A percentile compares a stretch with the other conserved stretches of the same genome.
Conservation (phyloP, 768 basidiomycete species). For the Lanmaoa pseudosensibilis region DNA sequence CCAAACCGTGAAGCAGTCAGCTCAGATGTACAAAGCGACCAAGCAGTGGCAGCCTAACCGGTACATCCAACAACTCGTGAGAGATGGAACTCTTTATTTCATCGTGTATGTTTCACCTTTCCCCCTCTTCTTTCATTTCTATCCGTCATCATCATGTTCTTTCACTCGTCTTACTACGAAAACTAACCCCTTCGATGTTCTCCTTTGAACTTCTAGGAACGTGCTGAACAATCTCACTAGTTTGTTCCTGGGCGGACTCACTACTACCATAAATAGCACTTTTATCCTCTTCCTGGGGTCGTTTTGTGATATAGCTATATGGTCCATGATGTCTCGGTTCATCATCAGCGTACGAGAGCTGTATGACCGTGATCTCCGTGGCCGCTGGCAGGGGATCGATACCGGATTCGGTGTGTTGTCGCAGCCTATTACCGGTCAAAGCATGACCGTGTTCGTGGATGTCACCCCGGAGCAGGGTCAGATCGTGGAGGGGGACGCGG, state of each 20-base stretch:
- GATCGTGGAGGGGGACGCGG: not conserved
- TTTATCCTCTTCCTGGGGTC: not conserved
- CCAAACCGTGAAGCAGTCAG: too few relatives aligned
- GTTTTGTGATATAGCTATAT: not conserved
- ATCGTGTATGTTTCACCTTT: not conserved
- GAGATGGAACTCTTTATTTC: not conserved
- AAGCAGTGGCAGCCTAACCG: too few relatives aligned
- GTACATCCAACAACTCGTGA: too few relatives aligned
- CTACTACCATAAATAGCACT: not conserved
- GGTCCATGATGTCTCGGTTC: not conserved
- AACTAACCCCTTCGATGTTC: not conserved
- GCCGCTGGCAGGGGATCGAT: not conserved
- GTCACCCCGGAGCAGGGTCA: not conserved
- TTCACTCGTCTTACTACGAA: not conserved
- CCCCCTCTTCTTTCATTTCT: not conserved
- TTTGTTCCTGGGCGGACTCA: not conserved
- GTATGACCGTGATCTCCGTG: not conserved
- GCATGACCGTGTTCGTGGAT: not conserved
- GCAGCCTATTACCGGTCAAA: not conserved
- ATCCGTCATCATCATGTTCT: not conserved
- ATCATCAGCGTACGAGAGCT: constrained; percentile 1
- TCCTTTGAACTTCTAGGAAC: not conserved
- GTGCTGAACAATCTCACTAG: not conserved
- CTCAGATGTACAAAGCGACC: too few relatives aligned
- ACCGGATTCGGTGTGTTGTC: not conserved